Conservation (phyloP, 73 alveolate species). For the Blepharisma stoltei region DNA sequence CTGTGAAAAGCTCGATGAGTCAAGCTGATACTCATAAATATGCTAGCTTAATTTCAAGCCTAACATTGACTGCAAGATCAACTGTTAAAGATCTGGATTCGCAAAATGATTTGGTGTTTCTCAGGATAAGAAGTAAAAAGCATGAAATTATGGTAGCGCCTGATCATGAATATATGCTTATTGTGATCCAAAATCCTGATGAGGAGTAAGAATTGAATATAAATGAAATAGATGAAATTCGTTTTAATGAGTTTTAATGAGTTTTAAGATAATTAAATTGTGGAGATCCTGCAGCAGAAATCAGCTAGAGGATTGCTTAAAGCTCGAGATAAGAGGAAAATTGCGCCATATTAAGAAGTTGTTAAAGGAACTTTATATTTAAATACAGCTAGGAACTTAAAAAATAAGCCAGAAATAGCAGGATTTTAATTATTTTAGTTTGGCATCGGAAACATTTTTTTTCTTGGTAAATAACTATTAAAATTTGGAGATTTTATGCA, state of each 20-base stretch:
- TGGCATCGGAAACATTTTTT: no score
- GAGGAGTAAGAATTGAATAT: constrained; percentile 36
- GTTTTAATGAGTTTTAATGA: background rate
- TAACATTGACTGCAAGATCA: constrained; percentile 80
- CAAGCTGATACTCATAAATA: constrained; percentile 12
- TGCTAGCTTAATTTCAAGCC: constrained; percentile 41
- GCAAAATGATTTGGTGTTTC: constrained; percentile 89
- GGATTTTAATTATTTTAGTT: no score
- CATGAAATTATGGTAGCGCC: constrained; percentile 98
- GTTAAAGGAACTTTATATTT: no score
- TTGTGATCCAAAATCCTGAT: constrained; percentile 83
- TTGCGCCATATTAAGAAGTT: no score
- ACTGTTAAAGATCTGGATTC: constrained; percentile 81
- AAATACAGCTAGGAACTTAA: no score
- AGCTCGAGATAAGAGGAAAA: no score
- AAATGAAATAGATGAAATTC: background rate
- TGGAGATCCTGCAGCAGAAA: no score
- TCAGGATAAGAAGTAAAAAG: constrained; percentile 90
- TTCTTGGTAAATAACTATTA: no score
- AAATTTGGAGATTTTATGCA: no score
- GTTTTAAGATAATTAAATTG: no score
- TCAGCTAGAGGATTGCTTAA: no score
- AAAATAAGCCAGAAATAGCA: no score
- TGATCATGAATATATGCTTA: constrained; percentile 86
- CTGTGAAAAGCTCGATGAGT: constrained; percentile 29